Evolutionary conservation across 345 rosid genomes (phyloP).

Genomic region (Hevea brasiliensis): DNA sequence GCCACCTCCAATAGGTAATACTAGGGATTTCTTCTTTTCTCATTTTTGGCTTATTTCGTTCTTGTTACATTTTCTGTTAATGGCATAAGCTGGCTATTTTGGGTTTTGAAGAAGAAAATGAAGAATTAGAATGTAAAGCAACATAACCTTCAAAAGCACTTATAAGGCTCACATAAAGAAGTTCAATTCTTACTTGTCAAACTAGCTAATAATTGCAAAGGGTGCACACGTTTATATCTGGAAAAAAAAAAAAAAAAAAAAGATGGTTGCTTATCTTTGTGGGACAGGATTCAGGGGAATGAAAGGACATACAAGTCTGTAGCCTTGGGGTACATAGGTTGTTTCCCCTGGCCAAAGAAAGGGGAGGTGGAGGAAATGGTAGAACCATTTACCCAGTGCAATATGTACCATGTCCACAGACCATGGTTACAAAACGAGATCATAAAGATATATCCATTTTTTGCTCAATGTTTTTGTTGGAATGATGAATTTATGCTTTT

Average conservation of each 20-base stretch:
- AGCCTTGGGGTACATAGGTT: too few relatives aligned
- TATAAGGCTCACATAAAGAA: not conserved
- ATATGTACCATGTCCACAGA: too few relatives aligned
- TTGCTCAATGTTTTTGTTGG: not conserved
- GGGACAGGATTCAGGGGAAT: too few relatives aligned
- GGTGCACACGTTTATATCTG: too few relatives aligned
- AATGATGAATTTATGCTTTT: not conserved
- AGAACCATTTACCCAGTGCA: too few relatives aligned
- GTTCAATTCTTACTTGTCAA: not conserved
- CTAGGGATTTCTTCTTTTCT: not conserved
- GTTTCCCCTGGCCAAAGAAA: too few relatives aligned
- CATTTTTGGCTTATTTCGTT: not conserved
- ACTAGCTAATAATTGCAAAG: not conserved
- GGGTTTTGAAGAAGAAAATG: not conserved
- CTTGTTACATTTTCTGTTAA: not conserved
- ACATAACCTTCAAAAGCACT: not conserved
- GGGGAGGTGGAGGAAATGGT: too few relatives aligned
- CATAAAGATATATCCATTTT: too few relatives aligned
- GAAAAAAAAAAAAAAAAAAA: too few relatives aligned
- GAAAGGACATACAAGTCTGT: too few relatives aligned
- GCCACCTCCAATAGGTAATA: conserved; percentile 65
- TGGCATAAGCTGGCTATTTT: not conserved
- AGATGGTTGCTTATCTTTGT: too few relatives aligned
- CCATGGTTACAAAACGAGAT: not conserved
- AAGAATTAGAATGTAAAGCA: not conserved